Evolutionary conservation across 2,329 filamentous ascomycete genomes (phyloP).

Genomic region (Sporothrix globosa): DNA sequence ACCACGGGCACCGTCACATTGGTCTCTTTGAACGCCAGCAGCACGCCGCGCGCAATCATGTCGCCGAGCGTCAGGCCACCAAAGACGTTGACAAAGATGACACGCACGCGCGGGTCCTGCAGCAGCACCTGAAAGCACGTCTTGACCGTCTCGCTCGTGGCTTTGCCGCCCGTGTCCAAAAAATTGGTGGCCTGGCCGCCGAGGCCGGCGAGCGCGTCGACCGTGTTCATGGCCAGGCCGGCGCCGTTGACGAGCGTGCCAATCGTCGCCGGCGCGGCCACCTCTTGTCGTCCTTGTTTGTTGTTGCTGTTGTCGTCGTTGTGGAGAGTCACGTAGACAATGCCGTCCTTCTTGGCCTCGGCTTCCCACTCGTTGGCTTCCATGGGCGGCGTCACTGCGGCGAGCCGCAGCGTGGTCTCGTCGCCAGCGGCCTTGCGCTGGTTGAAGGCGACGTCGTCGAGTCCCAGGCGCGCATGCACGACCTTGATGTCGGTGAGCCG

Average conservation of each 20-base stretch:
- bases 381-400: slow-evolving; percentile 23
- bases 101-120: slow-evolving; percentile 70
- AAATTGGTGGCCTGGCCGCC: slow-evolving; percentile 79
- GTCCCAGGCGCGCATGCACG: slow-evolving; percentile 50
- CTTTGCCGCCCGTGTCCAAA: slow-evolving; percentile 86
- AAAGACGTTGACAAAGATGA: slow-evolving; percentile 64
- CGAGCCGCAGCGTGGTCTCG: background rate
- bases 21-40: slow-evolving; percentile 72
- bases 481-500: slow-evolving; percentile 37
- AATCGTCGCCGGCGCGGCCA: slow-evolving; percentile 55
- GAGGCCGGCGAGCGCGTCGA: slow-evolving; percentile 72
- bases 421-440: slow-evolving; percentile 47
- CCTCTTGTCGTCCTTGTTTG: slow-evolving; percentile 37
- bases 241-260: slow-evolving; percentile 89
- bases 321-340: slow-evolving; percentile 72
- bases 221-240: slow-evolving; percentile 87
- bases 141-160: slow-evolving; percentile 78
- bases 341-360: slow-evolving; percentile 62
- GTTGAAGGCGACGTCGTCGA: slow-evolving; percentile 52
- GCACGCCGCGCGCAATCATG: slow-evolving; percentile 77
- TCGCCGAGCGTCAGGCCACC: slow-evolving; percentile 69
- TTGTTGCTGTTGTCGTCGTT: slow-evolving; percentile 43
- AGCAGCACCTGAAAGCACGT: slow-evolving; percentile 75
- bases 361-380: slow-evolving; percentile 44
- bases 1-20: slow-evolving; percentile 71